Base-by-base conservation (phyloP, 306 rosid species). In the Corylus heterophylla region DNA sequence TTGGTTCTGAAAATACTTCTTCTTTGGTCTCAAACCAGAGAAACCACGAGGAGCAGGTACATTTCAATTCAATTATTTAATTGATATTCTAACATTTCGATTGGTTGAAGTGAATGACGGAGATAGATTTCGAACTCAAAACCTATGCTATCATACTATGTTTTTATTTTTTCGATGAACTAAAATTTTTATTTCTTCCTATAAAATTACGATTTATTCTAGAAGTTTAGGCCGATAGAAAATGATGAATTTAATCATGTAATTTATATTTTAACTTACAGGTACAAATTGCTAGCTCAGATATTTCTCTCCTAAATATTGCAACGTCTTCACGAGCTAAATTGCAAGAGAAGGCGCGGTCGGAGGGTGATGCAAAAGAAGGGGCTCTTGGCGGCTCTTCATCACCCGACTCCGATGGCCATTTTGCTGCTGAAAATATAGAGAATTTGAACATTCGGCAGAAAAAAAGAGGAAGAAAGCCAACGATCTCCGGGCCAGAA, bases 331-430 rank as follows among this genome's bases (percentile, higher is more conserved):
- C 50, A 39, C 0, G 6, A 20, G 12, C 71, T 67, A 50, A 67
- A 12, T 39, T 42, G 2, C 72, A 39, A 39, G 29, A 22, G 72
- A 67, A 9, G 45, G 45, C 7, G 8, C 51, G 18, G 18, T 5
- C 72, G 0, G 51, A 64, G 50, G 52, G 61, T 11, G 62, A 67
- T 55, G 27, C 42, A 54, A 76, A 76, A 66, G 79, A 54, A 17
- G 47, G 10, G 13, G 27, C 31, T 48, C 20, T 11, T 45, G 3
- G 52, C 11, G 49, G 54, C 27, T 78, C 67, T 22, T 80, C 83
- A 18, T 81, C 85, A 18, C 81, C 81, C 2, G 82, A 86, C 14
- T 62, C 72, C 0, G 81, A 77, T 1, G 62, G 56, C 73, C 58
- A n/a, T 69, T 20, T 31, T 7, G 39, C 45, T 20, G 13, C 27